Percentiles rank a stretch among this genome's conserved stretches.
Evolutionary conservation across 2,329 filamentous ascomycete species (phyloP).

Genomic region (Aspergillus jensenii): DNA sequence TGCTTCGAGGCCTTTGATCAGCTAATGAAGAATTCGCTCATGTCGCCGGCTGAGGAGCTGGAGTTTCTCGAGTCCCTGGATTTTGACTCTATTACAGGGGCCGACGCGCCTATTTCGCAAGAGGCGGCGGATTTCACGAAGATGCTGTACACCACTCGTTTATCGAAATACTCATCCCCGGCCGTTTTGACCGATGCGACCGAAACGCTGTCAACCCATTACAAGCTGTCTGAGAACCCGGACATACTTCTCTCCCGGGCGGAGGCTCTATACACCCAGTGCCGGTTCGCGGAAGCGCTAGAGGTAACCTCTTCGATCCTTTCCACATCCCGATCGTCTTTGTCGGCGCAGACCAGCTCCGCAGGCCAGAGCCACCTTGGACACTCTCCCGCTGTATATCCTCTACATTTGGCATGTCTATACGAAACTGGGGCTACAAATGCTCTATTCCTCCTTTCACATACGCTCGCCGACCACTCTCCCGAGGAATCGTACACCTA

Average conservation of each 20-base stretch:
- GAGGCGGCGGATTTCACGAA: constrained; percentile 92
- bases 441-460: constrained; percentile 83
- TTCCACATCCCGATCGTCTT: constrained; percentile 82
- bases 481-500: constrained; percentile 90
- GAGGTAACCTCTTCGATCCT: constrained; percentile 81
- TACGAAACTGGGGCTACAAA: constrained; percentile 87
- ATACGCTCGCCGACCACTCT: constrained; percentile 88
- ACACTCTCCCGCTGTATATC: constrained; percentile 64
- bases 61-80: constrained; percentile 83
- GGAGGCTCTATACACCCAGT: constrained; percentile 91
- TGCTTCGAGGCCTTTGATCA: constrained; percentile 99
- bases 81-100: constrained; percentile 76
- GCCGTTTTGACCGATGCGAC: constrained; percentile 79
- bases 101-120: constrained; percentile 68
- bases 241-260: constrained; percentile 89
- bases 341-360: constrained; percentile 41
- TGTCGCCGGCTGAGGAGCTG: constrained; percentile 87
- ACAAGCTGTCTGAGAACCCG: constrained; percentile 80
- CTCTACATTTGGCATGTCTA: constrained; percentile 85
- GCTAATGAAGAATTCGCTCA: constrained; percentile 92
- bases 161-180: constrained; percentile 93
- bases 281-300: constrained; percentile 84
- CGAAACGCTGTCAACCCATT: constrained; percentile 90
- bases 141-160: constrained; percentile 90
- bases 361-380: constrained; percentile 40